Evolutionary conservation across 2,329 filamentous ascomycete genomes (phyloP).

Genomic region (Cladosporium colombiae): DNA sequence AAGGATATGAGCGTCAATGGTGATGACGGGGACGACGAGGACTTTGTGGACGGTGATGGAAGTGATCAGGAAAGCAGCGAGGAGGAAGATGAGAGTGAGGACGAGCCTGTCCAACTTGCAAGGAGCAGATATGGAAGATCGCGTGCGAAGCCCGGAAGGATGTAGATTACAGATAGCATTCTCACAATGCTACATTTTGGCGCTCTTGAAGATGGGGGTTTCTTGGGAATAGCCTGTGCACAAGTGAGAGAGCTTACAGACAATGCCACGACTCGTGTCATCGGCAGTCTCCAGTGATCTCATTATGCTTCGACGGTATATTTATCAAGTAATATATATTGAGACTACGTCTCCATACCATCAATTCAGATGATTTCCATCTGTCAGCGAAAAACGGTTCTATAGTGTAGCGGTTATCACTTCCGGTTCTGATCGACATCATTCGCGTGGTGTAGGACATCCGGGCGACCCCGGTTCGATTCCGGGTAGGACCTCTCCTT

Average conservation of each 20-base stretch:
- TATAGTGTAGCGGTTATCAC: background rate
- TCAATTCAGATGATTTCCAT: too few species aligned
- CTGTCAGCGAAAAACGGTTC: background rate
- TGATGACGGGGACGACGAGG: conserved; percentile 25
- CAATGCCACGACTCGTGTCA: background rate
- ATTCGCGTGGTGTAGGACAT: background rate
- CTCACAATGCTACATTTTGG: background rate
- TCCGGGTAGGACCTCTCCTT: background rate
- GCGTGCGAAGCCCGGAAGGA: background rate
- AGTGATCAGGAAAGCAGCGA: conserved; percentile 8
- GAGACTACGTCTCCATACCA: too few species aligned
- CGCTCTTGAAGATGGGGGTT: background rate
- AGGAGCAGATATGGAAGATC: background rate
- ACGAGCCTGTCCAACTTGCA: background rate
- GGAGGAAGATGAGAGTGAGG: conserved; percentile 4
- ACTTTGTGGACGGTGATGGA: background rate
- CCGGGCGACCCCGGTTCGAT: background rate
- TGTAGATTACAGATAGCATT: background rate
- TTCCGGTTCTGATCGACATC: background rate
- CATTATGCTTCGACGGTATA: too few species aligned
- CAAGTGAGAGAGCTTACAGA: background rate
- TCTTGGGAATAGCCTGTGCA: background rate
- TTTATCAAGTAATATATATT: too few species aligned
- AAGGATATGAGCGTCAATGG: conserved; percentile 13
- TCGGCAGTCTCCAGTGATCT: too few species aligned